phyloP scores from a whole-genome alignment of 148 eudicot species.

The Chenopodium album region DNA sequence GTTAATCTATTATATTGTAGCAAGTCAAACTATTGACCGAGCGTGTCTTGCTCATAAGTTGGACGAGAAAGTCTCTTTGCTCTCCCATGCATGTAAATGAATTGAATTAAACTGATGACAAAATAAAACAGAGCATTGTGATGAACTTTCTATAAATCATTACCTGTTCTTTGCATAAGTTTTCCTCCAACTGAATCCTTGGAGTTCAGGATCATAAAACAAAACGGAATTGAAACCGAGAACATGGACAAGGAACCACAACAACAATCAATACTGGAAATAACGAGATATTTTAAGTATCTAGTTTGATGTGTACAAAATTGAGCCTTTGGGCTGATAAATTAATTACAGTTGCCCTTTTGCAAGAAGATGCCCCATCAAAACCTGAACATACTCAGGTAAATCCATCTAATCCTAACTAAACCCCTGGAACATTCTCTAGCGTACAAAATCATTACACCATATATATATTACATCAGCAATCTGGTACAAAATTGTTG shows the following conservation, averaged over 20 bases:
- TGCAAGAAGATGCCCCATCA: not conserved
- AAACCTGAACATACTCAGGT: slow-evolving; percentile 10
- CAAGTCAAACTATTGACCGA: no score
- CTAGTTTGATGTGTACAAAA: slow-evolving; percentile 13
- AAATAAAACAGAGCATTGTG: no score
- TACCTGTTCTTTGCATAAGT: no score
- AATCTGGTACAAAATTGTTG: slow-evolving; percentile 6
- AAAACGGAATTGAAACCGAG: not conserved
- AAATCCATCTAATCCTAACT: slow-evolving; percentile 6
- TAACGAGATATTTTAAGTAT: not conserved
- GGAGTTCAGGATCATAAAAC: not conserved
- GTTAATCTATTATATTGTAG: no score
- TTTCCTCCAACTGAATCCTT: not conserved
- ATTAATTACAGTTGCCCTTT: slow-evolving; percentile 20
- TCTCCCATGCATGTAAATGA: no score
- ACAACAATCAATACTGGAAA: not conserved
- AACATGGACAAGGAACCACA: not conserved
- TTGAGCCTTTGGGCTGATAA: slow-evolving; percentile 11
- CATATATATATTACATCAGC: not conserved
- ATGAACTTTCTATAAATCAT: no score
- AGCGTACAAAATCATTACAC: slow-evolving; percentile 4
- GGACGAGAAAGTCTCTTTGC: no score
- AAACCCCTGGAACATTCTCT: not conserved
- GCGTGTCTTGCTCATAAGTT: no score
- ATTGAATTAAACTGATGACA: no score